These are phyloP conservation scores for Trametopsis cervina DNA, from an alignment of 768 basidiomycete species.

Conservation along the genomic window DNA sequence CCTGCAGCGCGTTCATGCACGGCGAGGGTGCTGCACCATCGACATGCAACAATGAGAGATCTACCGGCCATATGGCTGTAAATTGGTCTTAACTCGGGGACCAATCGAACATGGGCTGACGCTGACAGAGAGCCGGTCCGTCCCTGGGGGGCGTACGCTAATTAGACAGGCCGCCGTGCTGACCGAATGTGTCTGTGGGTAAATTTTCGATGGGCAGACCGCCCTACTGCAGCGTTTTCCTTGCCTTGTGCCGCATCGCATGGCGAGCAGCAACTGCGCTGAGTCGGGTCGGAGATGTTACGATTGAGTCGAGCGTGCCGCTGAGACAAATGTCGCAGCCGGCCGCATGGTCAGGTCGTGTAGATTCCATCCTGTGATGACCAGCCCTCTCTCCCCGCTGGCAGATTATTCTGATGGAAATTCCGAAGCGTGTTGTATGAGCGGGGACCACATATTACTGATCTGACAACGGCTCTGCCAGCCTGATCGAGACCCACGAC, in stretches of 20 bases:
- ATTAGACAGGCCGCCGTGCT: no score
- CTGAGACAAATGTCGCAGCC: not conserved
- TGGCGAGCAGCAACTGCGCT: not conserved
- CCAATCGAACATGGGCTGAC: no score
- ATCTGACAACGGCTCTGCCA: not conserved
- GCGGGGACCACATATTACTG: not conserved
- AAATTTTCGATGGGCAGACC: not conserved
- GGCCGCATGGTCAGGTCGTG: not conserved
- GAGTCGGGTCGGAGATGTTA: not conserved
- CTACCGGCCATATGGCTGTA: no score
- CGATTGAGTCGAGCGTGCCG: not conserved
- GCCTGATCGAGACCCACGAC: not conserved
- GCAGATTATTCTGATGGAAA: not conserved
- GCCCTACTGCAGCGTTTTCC: no score
- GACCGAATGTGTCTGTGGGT: not conserved
- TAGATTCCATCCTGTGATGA: not conserved
- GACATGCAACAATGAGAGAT: no score
- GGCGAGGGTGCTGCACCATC: not conserved
- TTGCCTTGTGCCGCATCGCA: not conserved
- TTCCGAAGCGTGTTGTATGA: not conserved
- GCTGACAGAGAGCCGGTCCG: no score
- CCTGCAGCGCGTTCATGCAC: not conserved
- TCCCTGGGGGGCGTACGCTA: no score
- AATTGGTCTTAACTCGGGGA: no score
- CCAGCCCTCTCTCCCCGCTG: no score